Percentiles rank a stretch among this genome's conserved stretches.
phyloP scores from a whole-genome alignment of 2,329 filamentous ascomycete genomes.

The Lachnellula subtilissima region DNA sequence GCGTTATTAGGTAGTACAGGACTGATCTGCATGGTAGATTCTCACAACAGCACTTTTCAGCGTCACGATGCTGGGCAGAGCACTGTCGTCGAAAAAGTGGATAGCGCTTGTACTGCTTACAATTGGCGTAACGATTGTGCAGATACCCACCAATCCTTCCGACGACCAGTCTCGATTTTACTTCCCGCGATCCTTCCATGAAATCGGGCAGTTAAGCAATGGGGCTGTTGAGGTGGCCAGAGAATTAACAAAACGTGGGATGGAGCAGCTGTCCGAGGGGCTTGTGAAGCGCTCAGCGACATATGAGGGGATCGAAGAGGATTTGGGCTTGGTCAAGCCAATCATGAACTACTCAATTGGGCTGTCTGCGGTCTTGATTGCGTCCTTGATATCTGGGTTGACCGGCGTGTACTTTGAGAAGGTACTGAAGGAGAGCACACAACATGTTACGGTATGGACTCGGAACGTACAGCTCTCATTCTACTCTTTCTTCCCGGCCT shows the following conservation, averaged over 20 bases:
- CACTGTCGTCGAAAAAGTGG: constrained; percentile 72
- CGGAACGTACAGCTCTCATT: constrained; percentile 92
- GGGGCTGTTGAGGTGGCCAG: constrained; percentile 45
- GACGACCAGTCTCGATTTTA: constrained; percentile 53
- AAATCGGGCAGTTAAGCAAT: constrained; percentile 61
- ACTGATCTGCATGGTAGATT: constrained; percentile 46
- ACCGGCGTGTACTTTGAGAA: constrained; percentile 89
- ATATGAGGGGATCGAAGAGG: constrained; percentile 79
- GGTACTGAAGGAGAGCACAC: constrained; percentile 78
- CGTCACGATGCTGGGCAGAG: constrained; percentile 67
- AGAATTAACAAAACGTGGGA: constrained; percentile 47
- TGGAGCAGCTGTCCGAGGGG: constrained; percentile 35
- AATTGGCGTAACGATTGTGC: constrained; percentile 78
- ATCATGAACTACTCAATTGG: constrained; percentile 76
- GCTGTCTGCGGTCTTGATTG: constrained; percentile 69
- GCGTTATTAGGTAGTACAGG: constrained; percentile 10
- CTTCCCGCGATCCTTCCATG: constrained; percentile 75
- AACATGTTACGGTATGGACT: constrained; percentile 78
- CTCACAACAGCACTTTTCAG: constrained; percentile 86
- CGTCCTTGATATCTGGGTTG: constrained; percentile 75
- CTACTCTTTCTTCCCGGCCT: constrained; percentile 85
- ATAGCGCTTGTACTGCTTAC: constrained; percentile 73
- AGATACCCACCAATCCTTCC: constrained; percentile 63
- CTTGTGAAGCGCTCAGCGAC: constrained; percentile 73
- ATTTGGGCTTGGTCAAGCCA: constrained; percentile 44